Evolutionary conservation across 257 asterid genomes (phyloP).

Genomic region (Sherardia arvensis): DNA sequence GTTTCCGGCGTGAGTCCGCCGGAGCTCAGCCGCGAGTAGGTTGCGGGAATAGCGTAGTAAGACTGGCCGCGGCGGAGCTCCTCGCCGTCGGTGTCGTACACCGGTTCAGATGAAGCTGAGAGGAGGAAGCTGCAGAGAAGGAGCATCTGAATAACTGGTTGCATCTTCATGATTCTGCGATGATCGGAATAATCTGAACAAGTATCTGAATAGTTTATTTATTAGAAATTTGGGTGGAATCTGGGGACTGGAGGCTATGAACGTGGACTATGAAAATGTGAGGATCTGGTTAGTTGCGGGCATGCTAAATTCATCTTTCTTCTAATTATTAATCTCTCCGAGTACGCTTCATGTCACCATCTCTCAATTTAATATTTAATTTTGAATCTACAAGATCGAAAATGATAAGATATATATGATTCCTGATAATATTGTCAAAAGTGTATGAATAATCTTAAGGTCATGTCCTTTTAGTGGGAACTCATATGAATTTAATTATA

Average conservation of each 20-base stretch:
- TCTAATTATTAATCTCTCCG: too few species aligned
- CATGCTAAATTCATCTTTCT: too few species aligned
- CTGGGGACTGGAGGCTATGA: background rate
- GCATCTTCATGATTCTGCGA: background rate
- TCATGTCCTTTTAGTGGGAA: too few species aligned
- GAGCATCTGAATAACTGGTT: background rate
- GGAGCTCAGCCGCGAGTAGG: background rate
- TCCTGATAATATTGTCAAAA: too few species aligned
- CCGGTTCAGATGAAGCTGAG: background rate
- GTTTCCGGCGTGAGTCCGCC: background rate
- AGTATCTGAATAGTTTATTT: background rate
- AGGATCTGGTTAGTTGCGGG: background rate
- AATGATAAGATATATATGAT: too few species aligned
- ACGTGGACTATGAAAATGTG: background rate
- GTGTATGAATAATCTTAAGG: too few species aligned
- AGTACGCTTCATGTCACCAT: too few species aligned
- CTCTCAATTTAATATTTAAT: too few species aligned
- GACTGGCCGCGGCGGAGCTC: conserved; percentile 2
- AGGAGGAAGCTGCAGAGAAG: background rate
- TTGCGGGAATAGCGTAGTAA: background rate
- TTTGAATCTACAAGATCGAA: too few species aligned
- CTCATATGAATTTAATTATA: too few species aligned
- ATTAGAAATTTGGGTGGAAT: background rate
- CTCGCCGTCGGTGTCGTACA: background rate
- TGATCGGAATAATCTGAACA: background rate